Base-by-base conservation (phyloP, 2,329 filamentous ascomycete species). In the Clonostachys solani region DNA sequence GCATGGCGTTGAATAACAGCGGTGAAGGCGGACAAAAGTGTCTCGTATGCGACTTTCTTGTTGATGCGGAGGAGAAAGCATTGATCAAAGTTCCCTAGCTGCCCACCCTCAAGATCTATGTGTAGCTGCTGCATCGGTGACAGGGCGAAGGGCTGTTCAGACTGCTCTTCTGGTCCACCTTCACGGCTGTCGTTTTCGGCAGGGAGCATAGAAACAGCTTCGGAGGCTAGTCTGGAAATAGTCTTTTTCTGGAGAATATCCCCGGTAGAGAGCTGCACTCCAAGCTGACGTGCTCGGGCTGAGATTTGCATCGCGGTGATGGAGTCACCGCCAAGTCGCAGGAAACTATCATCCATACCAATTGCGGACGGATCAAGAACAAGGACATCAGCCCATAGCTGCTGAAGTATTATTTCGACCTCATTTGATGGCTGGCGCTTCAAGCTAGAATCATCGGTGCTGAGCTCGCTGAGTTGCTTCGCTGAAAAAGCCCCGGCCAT, bases 301-400 rank as follows among this genome's bases (percentile, higher is more conserved):
- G 71, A 67, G 1, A 74, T 55, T 44, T 62, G 65, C 70, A 74
- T 74, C 1, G 71, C 69, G 5, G 60, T 60, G 13, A 74, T 60
- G 1, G 72, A 74, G 56, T 74, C 71, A 4, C 72, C 69, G 2
- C 69, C 69, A 2, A 71, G 57, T 0, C 55, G 58, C 52, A 72
- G 66, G 58, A 72, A 72, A 55, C 60, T 62, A 49, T 65, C 62
- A 3, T 60, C 52, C 1, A 59, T 49, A 1, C 58, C 52, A 35
- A 68, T 49, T 7, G 59, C 57, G 6, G 35, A 34, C 10, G 54
- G 42, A 9, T 63, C 59, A 5, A 56, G 45, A n/a, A 59, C 61
- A 5, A 68, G 57, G 8, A 66, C 47, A 18, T 58, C 56, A 23
- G 48, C 44, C 65, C 65, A 69, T 10, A 40, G 13, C 18, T 9